A percentile compares a stretch with the other conserved stretches of the same genome.
phyloP scores from a whole-genome alignment of 2,329 filamentous ascomycete species.

The Chaetomium olivaceum region DNA sequence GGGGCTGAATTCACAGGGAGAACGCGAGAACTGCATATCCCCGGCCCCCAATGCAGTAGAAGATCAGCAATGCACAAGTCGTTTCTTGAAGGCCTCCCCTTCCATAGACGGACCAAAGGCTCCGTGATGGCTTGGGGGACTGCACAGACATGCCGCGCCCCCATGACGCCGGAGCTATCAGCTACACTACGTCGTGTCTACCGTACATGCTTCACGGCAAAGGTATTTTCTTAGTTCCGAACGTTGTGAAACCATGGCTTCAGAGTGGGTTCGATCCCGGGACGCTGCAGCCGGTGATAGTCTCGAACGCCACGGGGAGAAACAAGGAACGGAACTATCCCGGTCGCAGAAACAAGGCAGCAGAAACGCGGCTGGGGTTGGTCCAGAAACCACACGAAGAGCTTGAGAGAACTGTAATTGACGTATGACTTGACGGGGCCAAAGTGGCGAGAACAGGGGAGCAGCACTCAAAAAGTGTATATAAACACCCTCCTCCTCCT shows the following conservation, averaged over 20 bases:
- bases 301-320: background rate
- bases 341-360: too few relatives aligned
- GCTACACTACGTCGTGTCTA: background rate
- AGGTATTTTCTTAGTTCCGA: background rate
- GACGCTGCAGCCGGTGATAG: background rate
- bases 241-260: background rate
- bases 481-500: slow-evolving; percentile 8
- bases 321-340: background rate
- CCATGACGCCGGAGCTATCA: background rate
- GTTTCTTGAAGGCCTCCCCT: background rate
- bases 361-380: background rate
- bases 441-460: too few relatives aligned
- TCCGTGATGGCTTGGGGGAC: background rate
- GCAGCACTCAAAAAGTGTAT: slow-evolving; percentile 5
- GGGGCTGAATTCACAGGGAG: background rate
- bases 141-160: background rate
- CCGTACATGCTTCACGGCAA: background rate
- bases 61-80: background rate
- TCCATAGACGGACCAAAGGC: background rate
- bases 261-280: background rate
- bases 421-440: background rate
- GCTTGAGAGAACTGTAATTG: too few relatives aligned
- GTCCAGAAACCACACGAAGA: background rate
- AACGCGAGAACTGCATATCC: background rate
- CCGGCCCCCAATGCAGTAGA: background rate